phyloP scores from a whole-genome alignment of 1,284 basidiomycete genomes.

The Ganoderma lucidum region DNA sequence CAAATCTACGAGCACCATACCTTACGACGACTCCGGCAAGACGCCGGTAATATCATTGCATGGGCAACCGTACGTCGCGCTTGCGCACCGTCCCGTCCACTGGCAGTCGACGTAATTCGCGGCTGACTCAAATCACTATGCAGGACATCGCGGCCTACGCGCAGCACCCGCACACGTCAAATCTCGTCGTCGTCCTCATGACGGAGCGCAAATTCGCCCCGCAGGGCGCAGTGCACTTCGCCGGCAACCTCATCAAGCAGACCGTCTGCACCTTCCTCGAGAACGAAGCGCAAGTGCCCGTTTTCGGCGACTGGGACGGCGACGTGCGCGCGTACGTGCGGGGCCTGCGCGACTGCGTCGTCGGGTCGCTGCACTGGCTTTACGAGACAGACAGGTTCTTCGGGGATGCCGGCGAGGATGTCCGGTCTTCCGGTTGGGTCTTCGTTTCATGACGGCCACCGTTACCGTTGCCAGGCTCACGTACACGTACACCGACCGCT shows the following conservation, averaged over 20 bases:
- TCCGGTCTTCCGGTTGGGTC: conserved; percentile 69
- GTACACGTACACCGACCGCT: background rate
- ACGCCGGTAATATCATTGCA: conserved; percentile 54
- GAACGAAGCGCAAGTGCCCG: conserved; percentile 42
- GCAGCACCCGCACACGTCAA: conserved; percentile 49
- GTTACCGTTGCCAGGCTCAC: conserved; percentile 5
- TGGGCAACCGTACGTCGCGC: conserved; percentile 53
- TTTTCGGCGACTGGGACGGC: conserved; percentile 28
- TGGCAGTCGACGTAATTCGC: background rate
- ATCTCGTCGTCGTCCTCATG: conserved; percentile 56
- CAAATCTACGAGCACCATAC: conserved; percentile 40
- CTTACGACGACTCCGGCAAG: conserved; percentile 45
- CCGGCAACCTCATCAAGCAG: conserved; percentile 49
- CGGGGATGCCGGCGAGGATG: conserved; percentile 62
- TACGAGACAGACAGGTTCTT: conserved; percentile 69
- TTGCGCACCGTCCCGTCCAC: background rate
- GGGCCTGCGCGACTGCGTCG: conserved; percentile 59
- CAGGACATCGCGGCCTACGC: conserved; percentile 62
- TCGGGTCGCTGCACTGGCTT: conserved; percentile 62
- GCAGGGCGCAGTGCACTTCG: conserved; percentile 57
- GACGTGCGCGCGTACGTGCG: conserved; percentile 52
- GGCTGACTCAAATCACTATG: conserved; percentile 21
- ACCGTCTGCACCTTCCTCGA: conserved; percentile 48
- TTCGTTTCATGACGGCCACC: conserved; percentile 46
- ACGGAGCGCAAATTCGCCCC: conserved; percentile 47